These are phyloP conservation scores for Pseudopithomyces chartarum DNA, from an alignment of 2,329 filamentous ascomycete species.

Conservation along the genomic window DNA sequence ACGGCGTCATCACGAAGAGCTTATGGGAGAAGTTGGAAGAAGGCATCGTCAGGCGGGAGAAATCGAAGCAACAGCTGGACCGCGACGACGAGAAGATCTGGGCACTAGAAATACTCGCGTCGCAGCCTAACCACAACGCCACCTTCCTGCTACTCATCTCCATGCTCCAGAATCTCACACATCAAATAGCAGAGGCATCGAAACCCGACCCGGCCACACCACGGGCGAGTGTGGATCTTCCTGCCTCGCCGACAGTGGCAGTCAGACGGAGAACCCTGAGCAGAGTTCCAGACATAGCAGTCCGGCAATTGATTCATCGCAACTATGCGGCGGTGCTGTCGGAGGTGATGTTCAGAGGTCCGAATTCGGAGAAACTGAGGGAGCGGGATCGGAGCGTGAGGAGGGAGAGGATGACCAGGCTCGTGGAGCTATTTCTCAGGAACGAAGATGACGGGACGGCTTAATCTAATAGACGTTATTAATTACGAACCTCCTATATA, in stretches of 20 bases:
- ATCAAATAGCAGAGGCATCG: constrained; percentile 53
- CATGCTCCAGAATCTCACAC: constrained; percentile 67
- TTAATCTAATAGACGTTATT: background rate
- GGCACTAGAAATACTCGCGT: constrained; percentile 74
- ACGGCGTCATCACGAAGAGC: constrained; percentile 74
- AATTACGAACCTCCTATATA: background rate
- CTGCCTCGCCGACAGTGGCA: constrained; percentile 41
- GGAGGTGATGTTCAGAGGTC: constrained; percentile 63
- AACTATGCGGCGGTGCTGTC: constrained; percentile 70
- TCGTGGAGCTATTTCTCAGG: constrained; percentile 72
- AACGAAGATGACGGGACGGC: constrained; percentile 4
- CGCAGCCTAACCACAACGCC: constrained; percentile 77
- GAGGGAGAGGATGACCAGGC: constrained; percentile 67
- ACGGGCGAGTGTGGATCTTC: constrained; percentile 32
- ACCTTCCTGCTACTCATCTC: constrained; percentile 86
- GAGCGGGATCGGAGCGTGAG: constrained; percentile 64
- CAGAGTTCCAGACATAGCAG: constrained; percentile 57
- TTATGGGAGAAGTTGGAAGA: constrained; percentile 63
- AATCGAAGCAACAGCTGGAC: constrained; percentile 46
- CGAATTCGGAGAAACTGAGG: constrained; percentile 42
- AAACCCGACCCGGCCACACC: constrained; percentile 28
- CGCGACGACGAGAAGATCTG: constrained; percentile 63
- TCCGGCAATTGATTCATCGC: constrained; percentile 63
- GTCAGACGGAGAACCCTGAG: constrained; percentile 46
- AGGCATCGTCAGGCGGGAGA: constrained; percentile 41